These are phyloP conservation scores for Sugiyamaella marilandica DNA, from an alignment of 805 yeast genomes.

Conservation along the genomic window DNA sequence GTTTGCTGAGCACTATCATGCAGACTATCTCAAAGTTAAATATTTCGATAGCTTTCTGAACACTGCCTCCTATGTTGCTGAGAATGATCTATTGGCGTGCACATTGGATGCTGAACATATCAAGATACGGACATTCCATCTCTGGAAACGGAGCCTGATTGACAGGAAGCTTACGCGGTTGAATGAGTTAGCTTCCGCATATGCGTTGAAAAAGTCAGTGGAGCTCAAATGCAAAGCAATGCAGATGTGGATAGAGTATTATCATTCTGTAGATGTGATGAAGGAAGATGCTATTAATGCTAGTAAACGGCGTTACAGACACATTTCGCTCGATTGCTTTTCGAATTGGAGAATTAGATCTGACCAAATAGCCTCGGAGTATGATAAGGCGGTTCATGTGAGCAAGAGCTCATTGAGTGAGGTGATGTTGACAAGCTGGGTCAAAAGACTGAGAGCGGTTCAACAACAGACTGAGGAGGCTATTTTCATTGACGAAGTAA, in stretches of 20 bases:
- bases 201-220: not conserved
- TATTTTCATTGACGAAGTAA: slow-evolving; percentile 10
- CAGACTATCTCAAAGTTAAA: not conserved
- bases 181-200: too few species aligned
- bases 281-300: too few species aligned
- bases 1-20: not conserved
- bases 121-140: not conserved
- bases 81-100: not conserved
- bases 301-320: not conserved
- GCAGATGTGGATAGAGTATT: not conserved
- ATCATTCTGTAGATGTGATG: too few species aligned
- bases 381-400: not conserved
- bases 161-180: too few species aligned
- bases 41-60: not conserved
- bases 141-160: not conserved
- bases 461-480: slow-evolving; percentile 13
- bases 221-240: not conserved
- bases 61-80: not conserved
- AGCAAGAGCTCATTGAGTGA: not conserved
- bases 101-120: not conserved
- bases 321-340: not conserved
- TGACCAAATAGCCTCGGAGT: not conserved
- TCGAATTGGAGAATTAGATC: not conserved
- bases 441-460: not conserved
- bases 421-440: slow-evolving; percentile 9